phyloP scores from a whole-genome alignment of 345 rosid species.

The Brassica nigra region DNA sequence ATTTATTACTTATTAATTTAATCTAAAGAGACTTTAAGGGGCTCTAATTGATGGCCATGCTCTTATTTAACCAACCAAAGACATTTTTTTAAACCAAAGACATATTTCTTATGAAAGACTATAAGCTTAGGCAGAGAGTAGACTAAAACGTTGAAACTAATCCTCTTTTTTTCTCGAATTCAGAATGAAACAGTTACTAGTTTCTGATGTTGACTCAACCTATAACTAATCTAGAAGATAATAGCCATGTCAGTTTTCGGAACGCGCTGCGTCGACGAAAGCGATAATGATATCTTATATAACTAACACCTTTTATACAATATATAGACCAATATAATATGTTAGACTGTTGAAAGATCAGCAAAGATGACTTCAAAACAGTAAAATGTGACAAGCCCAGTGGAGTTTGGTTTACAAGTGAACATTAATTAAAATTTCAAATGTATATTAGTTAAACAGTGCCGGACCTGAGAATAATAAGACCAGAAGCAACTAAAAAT shows the following conservation, averaged over 20 bases:
- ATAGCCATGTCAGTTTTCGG: no score
- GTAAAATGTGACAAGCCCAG: neutral
- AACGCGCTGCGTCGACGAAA: no score
- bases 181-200: neutral
- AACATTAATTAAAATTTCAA: neutral
- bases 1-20: no score
- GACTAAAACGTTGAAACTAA: neutral
- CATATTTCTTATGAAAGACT: no score
- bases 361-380: conserved; percentile 3
- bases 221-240: neutral
- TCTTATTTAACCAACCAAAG: no score
- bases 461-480: no score
- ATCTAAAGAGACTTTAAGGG: no score
- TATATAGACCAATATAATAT: neutral
- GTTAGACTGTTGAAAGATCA: neutral
- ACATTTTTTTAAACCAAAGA: no score
- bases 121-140: neutral
- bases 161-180: neutral
- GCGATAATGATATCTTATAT: neutral
- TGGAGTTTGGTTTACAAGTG: conserved; percentile 1
- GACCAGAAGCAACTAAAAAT: no score
- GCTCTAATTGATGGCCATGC: no score
- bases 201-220: neutral
- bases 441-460: neutral
- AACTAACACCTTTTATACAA: neutral